These are phyloP conservation scores for Phytopythium ostracodes DNA, from an alignment of 352 stramenopile genomes.

Conservation along the genomic window DNA sequence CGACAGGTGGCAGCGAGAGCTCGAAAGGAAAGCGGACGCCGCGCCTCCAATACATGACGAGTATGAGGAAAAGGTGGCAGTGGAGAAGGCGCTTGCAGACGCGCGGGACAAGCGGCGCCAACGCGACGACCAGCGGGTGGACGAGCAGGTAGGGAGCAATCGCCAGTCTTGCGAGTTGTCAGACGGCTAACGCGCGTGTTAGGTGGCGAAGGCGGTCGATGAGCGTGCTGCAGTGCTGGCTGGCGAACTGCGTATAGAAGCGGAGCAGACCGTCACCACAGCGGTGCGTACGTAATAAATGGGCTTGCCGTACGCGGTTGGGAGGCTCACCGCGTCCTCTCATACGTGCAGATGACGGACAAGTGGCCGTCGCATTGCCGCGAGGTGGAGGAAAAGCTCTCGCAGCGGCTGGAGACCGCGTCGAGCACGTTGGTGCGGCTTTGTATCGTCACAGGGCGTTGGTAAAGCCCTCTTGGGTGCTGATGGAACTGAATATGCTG, in stretches of 20 bases:
- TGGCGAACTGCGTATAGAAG: background rate
- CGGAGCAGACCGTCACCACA: background rate
- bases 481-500: background rate
- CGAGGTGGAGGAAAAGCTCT: conserved; percentile 6
- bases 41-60: background rate
- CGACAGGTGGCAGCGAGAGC: conserved; percentile 12
- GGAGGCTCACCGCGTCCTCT: background rate
- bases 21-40: conserved; percentile 9
- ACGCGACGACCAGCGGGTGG: background rate
- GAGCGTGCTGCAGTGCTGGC: background rate
- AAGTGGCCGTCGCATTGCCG: background rate
- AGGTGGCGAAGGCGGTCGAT: background rate
- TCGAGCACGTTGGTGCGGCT: background rate
- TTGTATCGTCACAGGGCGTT: background rate
- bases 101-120: background rate
- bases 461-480: no score
- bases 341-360: background rate
- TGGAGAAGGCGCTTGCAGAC: conserved; percentile 9
- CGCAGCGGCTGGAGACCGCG: conserved; percentile 9
- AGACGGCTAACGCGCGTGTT: background rate
- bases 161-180: no score
- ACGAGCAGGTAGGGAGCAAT: conserved; percentile 1
- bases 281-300: background rate
- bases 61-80: background rate
- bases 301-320: background rate